Evolutionary conservation across 2,329 filamentous ascomycete genomes (phyloP), one percentile per base, ranked within the genome.

Genomic region (Hymenoscyphus fructigenus): DNA sequence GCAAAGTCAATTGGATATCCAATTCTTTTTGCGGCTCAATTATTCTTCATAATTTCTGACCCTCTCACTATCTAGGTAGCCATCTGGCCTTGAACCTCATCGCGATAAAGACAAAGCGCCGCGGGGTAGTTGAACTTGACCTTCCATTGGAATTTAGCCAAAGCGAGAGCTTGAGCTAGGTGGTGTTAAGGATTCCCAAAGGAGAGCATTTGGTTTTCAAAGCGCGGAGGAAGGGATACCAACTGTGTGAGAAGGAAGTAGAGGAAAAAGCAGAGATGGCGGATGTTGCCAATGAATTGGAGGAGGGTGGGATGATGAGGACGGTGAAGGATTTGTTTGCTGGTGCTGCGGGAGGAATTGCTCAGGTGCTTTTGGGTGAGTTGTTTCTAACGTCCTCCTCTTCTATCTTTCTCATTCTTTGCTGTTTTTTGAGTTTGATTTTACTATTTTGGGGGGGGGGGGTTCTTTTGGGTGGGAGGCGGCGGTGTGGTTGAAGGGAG

Each of bases 331-430:
- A 99, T 79, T 82, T 99, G 65, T 91, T 94, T 75, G 87, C 95
- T 12, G 95, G 95, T 44, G 95, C 95, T 66, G 91, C 90, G 7
- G 95, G 95, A 68, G 95, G 95, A 72, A 84, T 98, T 72, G 94
- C 95, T 20, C 95, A 99, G 79, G 95, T 99, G 55, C 81, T 99
- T 68, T 85, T 98, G 70, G 94, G 93, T 97, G 81, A 79, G 87
- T 84, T 62, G 57, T 38, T 53, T 38, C 2, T 15, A 2, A 15
- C 14, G 5, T 38, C 14, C 36, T 5, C 3, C 36, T 38, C 17
- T 38, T 38, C 36, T 5, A 38, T 34, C 20, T 55, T n/a, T 28
- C 57, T n/a, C 41, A 50, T 5, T 10, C 28, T 50, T 26, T 23
- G 57, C 10, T 23, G 6, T 36, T 20, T 28, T 34, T n/a, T n/a